These are phyloP conservation scores for Penicillium decumbens DNA, from an alignment of 2,329 filamentous ascomycete genomes.

Conservation along the genomic window DNA sequence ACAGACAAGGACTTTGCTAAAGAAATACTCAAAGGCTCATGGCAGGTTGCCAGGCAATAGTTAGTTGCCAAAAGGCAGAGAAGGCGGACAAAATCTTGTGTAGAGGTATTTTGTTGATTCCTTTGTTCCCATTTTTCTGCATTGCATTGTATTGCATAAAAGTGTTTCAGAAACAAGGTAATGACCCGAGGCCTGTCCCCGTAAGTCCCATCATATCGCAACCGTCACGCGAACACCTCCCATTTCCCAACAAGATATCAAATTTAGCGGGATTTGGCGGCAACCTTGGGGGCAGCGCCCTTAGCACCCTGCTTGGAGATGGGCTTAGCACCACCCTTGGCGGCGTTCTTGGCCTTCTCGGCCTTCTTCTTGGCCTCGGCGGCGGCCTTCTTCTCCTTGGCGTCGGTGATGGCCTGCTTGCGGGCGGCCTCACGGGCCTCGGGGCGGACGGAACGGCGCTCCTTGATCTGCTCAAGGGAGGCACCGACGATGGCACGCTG, in stretches of 20 bases:
- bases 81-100: constrained; percentile 7
- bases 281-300: constrained; percentile 80
- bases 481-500: constrained; percentile 99
- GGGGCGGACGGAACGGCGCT: constrained; percentile 89
- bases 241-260: constrained; percentile 29
- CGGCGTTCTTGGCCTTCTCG: constrained; percentile 93
- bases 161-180: constrained; percentile 24
- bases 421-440: constrained; percentile 93
- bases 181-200: constrained; percentile 21
- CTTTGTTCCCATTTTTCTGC: constrained; percentile 28
- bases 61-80: neutral
- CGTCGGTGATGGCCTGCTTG: constrained; percentile 85
- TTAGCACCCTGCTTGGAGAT: constrained; percentile 97
- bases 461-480: constrained; percentile 99
- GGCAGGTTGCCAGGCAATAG: neutral
- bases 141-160: constrained; percentile 26
- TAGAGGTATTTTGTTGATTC: constrained; percentile 23
- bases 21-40: neutral
- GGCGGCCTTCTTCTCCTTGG: constrained; percentile 96
- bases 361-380: constrained; percentile 92
- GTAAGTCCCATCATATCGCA: constrained; percentile 28
- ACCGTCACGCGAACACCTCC: constrained; percentile 25
- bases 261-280: constrained; percentile 77
- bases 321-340: constrained; percentile 72
- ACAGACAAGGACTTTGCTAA: neutral